Evolutionary conservation across 2,329 filamentous ascomycete genomes (phyloP).

Genomic region (Penicillium aurantiogriseum): DNA sequence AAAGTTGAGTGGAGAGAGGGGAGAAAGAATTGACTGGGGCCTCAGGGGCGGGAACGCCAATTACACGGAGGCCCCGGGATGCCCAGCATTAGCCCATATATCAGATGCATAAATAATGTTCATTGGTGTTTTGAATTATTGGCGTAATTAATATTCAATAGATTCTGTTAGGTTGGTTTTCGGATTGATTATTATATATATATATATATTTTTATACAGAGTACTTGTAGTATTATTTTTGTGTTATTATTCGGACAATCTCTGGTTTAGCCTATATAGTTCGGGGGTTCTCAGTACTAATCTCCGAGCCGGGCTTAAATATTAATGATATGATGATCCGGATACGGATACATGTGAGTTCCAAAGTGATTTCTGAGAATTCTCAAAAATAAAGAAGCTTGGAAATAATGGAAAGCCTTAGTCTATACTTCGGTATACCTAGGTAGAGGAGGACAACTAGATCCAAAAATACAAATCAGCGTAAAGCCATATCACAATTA

Average conservation of each 20-base stretch:
- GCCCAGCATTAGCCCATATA: neutral
- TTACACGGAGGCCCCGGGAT: slow-evolving; percentile 11
- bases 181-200: too few relatives aligned
- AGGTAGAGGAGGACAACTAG: neutral
- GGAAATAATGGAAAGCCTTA: neutral
- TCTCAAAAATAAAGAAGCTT: too few relatives aligned
- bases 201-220: too few relatives aligned
- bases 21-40: slow-evolving; percentile 15
- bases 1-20: slow-evolving; percentile 17
- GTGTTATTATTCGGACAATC: neutral
- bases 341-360: neutral
- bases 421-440: neutral
- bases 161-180: neutral
- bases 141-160: neutral
- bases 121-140: neutral
- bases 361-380: neutral
- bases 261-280: neutral
- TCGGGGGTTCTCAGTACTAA: neutral
- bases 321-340: neutral
- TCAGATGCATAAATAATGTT: neutral
- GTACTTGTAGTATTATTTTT: neutral
- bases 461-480: neutral
- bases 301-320: neutral
- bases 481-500: neutral
- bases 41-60: slow-evolving; percentile 26